A percentile compares a stretch with the other conserved stretches of the same genome.
These are phyloP conservation scores for Beverwykella pulmonaria DNA, from an alignment of 495 filamentous ascomycete genomes.

Conservation along the genomic window DNA sequence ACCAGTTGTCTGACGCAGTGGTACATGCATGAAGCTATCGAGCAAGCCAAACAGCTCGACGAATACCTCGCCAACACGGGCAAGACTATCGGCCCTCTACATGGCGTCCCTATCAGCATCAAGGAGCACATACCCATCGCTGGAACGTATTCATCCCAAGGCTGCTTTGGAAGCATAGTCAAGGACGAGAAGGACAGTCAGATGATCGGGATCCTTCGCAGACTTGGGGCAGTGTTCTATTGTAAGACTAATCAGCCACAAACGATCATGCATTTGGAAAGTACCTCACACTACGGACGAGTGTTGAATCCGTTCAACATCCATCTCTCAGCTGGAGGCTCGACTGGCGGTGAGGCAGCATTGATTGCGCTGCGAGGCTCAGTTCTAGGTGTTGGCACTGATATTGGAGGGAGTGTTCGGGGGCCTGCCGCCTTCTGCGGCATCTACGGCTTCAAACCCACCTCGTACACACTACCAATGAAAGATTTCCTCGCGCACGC, in stretches of 20 bases:
- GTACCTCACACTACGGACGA: constrained; percentile 51
- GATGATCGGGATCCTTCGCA: constrained; percentile 46
- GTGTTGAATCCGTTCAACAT: constrained; percentile 45
- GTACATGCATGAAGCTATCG: constrained; percentile 64
- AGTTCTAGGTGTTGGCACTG: constrained; percentile 43
- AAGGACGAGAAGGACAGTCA: not conserved
- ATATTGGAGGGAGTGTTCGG: constrained; percentile 54
- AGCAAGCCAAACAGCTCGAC: constrained; percentile 63
- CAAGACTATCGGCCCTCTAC: constrained; percentile 51
- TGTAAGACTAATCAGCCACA: constrained; percentile 66
- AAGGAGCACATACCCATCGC: constrained; percentile 40
- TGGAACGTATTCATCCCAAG: constrained; percentile 14
- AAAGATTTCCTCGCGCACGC: not conserved
- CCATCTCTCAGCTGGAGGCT: constrained; percentile 40
- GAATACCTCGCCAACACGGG: constrained; percentile 54
- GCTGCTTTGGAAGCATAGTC: constrained; percentile 17
- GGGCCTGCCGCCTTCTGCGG: constrained; percentile 53
- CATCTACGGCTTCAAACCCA: constrained; percentile 50
- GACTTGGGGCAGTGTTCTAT: constrained; percentile 62
- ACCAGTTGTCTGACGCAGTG: constrained; percentile 65
- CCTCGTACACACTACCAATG: constrained; percentile 10
- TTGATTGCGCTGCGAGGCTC: constrained; percentile 41
- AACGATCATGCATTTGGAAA: constrained; percentile 63
- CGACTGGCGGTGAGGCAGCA: constrained; percentile 46
- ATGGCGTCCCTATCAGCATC: constrained; percentile 43